These are phyloP conservation scores for Fusarium lateritium DNA, from an alignment of 2,329 filamentous ascomycete genomes.

Conservation along the genomic window DNA sequence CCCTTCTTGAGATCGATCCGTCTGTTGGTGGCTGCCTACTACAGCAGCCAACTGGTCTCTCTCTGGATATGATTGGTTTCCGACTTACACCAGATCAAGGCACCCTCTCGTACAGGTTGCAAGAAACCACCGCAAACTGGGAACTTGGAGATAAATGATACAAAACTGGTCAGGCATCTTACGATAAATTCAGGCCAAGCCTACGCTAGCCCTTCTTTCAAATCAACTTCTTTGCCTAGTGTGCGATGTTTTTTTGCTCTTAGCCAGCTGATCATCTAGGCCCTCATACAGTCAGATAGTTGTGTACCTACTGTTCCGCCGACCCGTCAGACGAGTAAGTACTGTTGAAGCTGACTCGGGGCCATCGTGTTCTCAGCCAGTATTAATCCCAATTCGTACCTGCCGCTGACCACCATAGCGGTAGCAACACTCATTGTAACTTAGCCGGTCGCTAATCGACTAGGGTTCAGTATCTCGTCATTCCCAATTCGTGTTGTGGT, in stretches of 20 bases:
- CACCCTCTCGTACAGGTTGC: conserved; percentile 21
- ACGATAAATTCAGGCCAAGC: conserved; percentile 3
- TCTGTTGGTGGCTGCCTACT: conserved; percentile 37
- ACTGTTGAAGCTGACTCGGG: conserved; percentile 19
- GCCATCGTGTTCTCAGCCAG: conserved; percentile 14
- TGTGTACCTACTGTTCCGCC: conserved; percentile 1
- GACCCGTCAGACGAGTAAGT: conserved; percentile 6
- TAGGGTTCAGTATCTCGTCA: conserved; percentile 5
- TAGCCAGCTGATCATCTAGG: neutral
- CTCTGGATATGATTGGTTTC: conserved; percentile 32
- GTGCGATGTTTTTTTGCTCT: neutral
- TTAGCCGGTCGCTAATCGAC: conserved; percentile 27
- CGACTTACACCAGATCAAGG: conserved; percentile 36
- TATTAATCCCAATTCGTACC: conserved; percentile 20
- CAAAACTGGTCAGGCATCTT: conserved; percentile 6
- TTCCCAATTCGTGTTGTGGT: neutral
- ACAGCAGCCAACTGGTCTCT: conserved; percentile 29
- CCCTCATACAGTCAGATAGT: no score
- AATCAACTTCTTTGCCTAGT: neutral
- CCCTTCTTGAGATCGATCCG: conserved; percentile 38
- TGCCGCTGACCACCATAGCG: conserved; percentile 23
- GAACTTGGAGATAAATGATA: conserved; percentile 3
- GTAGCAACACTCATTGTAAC: conserved; percentile 27
- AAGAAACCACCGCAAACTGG: conserved; percentile 2
- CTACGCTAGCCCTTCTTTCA: neutral